Conservation (phyloP, 495 filamentous ascomycete species). For the Niebla homalea region DNA sequence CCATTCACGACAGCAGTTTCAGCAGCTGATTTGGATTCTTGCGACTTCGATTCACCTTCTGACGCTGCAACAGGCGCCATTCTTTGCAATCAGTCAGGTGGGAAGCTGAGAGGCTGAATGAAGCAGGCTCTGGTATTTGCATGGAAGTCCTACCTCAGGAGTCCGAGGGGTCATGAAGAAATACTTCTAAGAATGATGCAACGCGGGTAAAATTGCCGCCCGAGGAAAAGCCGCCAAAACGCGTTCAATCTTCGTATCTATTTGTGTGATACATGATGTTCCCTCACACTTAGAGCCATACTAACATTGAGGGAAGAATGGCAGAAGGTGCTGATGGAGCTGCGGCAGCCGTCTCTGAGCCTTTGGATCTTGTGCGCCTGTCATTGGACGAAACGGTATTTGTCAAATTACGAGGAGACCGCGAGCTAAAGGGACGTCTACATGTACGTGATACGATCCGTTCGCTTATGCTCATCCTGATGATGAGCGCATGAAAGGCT, state of each 20-base stretch:
- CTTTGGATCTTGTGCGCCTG: slow-evolving; percentile 87
- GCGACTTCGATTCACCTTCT: not conserved
- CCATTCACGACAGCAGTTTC: not conserved
- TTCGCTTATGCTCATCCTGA: not conserved
- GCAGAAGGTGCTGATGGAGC: slow-evolving; percentile 57
- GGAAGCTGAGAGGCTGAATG: not conserved
- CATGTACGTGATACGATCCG: slow-evolving; percentile 49
- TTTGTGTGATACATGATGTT: not conserved
- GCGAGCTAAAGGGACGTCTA: slow-evolving; percentile 86
- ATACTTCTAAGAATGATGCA: not conserved
- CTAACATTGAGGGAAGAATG: slow-evolving; percentile 32
- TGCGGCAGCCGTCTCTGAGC: slow-evolving; percentile 57
- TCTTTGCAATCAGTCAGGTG: not conserved
- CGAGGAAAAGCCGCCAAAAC: not conserved
- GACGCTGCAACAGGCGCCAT: not conserved
- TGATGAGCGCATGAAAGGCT: slow-evolving; percentile 43
- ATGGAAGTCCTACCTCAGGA: no score
- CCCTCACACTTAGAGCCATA: not conserved
- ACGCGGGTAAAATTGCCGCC: slow-evolving; percentile 6
- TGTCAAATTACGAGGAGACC: slow-evolving; percentile 89
- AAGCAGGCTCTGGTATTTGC: not conserved
- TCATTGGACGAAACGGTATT: slow-evolving; percentile 92
- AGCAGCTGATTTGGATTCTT: not conserved
- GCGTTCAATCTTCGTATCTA: not conserved
- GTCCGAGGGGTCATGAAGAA: not conserved